Conservation (phyloP, 1,139 yeast genomes). For the Kodamaea sp. region DNA sequence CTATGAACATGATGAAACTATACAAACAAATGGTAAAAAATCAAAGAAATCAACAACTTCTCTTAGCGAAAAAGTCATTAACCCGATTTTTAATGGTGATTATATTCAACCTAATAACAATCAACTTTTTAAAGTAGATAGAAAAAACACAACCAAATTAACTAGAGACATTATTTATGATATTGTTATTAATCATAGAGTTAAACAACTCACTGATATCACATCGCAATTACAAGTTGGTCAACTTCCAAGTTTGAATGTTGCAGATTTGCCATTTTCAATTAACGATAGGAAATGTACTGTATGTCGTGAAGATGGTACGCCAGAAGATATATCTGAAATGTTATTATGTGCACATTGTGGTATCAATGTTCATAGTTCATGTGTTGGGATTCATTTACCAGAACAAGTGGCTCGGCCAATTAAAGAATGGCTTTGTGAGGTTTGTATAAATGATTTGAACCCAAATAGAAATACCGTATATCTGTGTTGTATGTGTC, state of each 20-base stretch:
- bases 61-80: constrained; percentile 5
- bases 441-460: constrained; percentile 69
- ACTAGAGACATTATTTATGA: constrained; percentile 11
- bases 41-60: constrained; percentile 7
- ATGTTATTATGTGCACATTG: constrained; percentile 63
- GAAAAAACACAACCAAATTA: constrained; percentile 12
- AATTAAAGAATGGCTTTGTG: constrained; percentile 70
- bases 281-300: constrained; percentile 43
- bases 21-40: constrained; percentile 6
- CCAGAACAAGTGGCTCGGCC: constrained; percentile 23
- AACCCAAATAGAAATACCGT: constrained; percentile 56
- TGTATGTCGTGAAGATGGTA: constrained; percentile 45
- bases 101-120: constrained; percentile 16
- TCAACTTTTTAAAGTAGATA: constrained; percentile 11
- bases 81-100: constrained; percentile 16
- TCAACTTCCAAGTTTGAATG: constrained; percentile 20
- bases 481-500: constrained; percentile 68
- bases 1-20: background rate
- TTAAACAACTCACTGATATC: constrained; percentile 24
- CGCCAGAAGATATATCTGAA: constrained; percentile 18
- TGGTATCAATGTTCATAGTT: constrained; percentile 65
- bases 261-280: constrained; percentile 22
- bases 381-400: constrained; percentile 59
- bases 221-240: constrained; percentile 18
- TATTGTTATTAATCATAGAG: constrained; percentile 15